A percentile compares a stretch with the other conserved stretches of the same genome.
Conservation (phyloP, 225 moss, liverwort and hornwort species). For the Sphagnum tenellum region DNA sequence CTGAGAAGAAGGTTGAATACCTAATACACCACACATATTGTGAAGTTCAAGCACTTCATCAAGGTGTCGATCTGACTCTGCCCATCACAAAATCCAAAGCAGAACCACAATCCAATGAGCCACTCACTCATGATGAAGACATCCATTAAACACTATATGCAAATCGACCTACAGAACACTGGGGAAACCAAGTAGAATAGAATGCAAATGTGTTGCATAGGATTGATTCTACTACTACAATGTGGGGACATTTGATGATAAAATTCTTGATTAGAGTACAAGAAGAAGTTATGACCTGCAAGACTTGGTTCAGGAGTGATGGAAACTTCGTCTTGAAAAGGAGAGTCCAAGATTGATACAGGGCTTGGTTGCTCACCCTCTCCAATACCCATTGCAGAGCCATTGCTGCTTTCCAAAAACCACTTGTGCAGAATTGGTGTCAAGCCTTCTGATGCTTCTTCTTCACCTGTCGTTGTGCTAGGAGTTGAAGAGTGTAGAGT, state of each 20-base stretch:
- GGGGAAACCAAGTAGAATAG: no score
- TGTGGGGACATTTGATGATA: not conserved
- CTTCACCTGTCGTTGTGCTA: not conserved
- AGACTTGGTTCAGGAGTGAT: slow-evolving; percentile 34
- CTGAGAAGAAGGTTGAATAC: no score
- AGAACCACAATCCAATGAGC: no score
- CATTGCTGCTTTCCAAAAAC: not conserved
- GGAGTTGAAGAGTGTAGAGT: not conserved
- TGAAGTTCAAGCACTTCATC: slow-evolving; percentile 2
- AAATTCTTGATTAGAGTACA: no score
- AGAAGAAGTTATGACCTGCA: slow-evolving; percentile 15
- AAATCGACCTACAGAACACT: not conserved
- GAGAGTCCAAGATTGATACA: slow-evolving; percentile 37
- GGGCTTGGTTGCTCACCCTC: slow-evolving; percentile 46
- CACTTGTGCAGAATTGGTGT: slow-evolving; percentile 16
- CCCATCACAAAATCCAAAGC: not conserved
- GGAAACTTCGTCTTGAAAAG: slow-evolving; percentile 43
- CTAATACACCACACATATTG: no score
- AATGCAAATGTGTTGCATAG: no score
- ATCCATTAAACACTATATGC: not conserved
- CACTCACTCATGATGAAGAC: no score
- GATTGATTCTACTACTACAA: no score
- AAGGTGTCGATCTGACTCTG: slow-evolving; percentile 19
- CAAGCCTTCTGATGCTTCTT: not conserved
- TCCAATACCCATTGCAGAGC: slow-evolving; percentile 8